phyloP scores from a whole-genome alignment of 768 basidiomycete species.

The Suillus discolor region DNA sequence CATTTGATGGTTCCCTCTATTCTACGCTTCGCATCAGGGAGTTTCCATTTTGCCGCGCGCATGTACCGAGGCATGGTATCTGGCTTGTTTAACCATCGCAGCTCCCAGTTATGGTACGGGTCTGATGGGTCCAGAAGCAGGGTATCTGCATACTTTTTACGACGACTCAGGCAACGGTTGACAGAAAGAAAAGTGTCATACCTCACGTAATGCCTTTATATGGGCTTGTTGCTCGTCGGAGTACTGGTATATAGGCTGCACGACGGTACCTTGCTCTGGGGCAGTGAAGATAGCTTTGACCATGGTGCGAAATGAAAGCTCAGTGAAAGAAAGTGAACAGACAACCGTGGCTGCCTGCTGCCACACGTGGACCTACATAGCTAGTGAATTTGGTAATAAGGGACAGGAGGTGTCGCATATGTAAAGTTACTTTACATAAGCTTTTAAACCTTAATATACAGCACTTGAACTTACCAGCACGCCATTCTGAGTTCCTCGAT shows the following conservation, averaged over 20 bases:
- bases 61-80: constrained; percentile 75
- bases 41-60: constrained; percentile 85
- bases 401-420: too few species aligned
- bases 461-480: too few species aligned
- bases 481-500: too few species aligned
- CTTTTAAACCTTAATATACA: too few species aligned
- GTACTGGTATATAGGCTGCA: constrained; percentile 62
- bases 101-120: constrained; percentile 76
- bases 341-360: neutral
- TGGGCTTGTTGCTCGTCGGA: constrained; percentile 61
- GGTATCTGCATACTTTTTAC: constrained; percentile 62
- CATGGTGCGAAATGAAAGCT: constrained; percentile 29
- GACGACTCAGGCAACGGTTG: neutral
- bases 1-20: constrained; percentile 81
- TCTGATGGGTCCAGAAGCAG: constrained; percentile 67
- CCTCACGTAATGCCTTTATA: constrained; percentile 65
- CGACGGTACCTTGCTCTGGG: constrained; percentile 54
- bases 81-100: constrained; percentile 68
- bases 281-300: constrained; percentile 49
- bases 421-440: too few species aligned
- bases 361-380: neutral
- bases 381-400: too few species aligned
- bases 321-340: neutral
- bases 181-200: constrained; percentile 30
- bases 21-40: constrained; percentile 74